Evolutionary conservation across 345 rosid species (phyloP).

Genomic region (Corymbia maculata): DNA sequence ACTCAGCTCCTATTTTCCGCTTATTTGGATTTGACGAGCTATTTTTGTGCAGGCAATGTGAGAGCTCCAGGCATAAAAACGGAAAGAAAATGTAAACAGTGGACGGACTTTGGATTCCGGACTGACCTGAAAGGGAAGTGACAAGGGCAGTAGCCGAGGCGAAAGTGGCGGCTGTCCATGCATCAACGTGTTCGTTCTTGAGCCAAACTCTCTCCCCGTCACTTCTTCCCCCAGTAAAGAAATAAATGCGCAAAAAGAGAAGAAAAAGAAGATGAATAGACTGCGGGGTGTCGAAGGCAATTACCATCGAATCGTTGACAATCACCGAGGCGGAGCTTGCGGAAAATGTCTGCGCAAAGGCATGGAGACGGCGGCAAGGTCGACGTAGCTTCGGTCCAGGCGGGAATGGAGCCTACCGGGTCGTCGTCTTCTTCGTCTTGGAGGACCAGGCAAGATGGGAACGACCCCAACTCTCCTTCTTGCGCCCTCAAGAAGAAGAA

Average conservation of each 20-base stretch:
- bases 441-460: neutral
- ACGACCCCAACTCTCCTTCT: neutral
- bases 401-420: neutral
- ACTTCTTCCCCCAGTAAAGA: neutral
- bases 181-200: constrained; percentile 27
- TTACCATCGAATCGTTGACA: neutral
- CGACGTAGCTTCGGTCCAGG: neutral
- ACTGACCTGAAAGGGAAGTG: neutral
- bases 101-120: neutral
- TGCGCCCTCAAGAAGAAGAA: neutral
- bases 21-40: neutral
- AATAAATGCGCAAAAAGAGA: neutral
- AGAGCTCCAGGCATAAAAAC: neutral
- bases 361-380: neutral
- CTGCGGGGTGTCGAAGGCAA: neutral
- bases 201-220: constrained; percentile 5
- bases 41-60: neutral
- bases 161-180: constrained; percentile 13
- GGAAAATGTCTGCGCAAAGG: neutral
- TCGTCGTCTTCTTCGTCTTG: constrained; percentile 5
- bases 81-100: neutral
- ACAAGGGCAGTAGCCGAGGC: neutral
- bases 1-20: neutral
- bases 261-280: neutral
- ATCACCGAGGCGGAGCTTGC: neutral